phyloP scores from a whole-genome alignment of 1,139 yeast genomes.

The Diutina catenulata region DNA sequence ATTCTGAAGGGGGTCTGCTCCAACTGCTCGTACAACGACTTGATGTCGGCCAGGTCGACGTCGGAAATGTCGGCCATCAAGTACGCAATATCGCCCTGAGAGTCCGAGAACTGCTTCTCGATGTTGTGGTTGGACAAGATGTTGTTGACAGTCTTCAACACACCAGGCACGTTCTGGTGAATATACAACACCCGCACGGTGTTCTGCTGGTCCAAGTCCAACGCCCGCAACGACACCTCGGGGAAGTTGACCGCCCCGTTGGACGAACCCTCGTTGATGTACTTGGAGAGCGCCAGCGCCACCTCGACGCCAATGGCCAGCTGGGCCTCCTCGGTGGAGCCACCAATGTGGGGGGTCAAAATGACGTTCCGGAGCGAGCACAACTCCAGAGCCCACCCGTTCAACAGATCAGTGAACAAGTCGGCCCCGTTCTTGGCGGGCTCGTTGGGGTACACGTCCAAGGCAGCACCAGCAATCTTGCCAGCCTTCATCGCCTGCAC shows the following conservation, averaged over 20 bases:
- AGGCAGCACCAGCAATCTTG: constrained; percentile 93
- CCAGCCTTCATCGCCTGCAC: constrained; percentile 87
- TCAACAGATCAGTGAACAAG: constrained; percentile 58
- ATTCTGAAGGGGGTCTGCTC: constrained; percentile 88
- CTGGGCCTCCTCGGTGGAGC: constrained; percentile 98
- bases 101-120: constrained; percentile 95
- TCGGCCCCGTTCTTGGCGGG: constrained; percentile 95
- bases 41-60: constrained; percentile 73
- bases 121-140: constrained; percentile 90
- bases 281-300: constrained; percentile 71
- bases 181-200: constrained; percentile 90
- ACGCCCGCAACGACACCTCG: constrained; percentile 84
- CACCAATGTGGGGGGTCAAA: constrained; percentile 96
- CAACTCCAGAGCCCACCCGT: constrained; percentile 77
- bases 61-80: constrained; percentile 95
- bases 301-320: constrained; percentile 96
- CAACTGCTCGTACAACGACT: constrained; percentile 71
- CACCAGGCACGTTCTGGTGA: constrained; percentile 99
- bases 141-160: constrained; percentile 91
- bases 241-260: constrained; percentile 98
- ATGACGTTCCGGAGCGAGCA: constrained; percentile 78
- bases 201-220: constrained; percentile 79
- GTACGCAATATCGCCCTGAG: constrained; percentile 92
- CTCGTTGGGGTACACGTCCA: constrained; percentile 95
- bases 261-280: constrained; percentile 94